Base-by-base conservation (phyloP, 176 grass and related monocot genomes). In the Eragrostis nindensis region DNA sequence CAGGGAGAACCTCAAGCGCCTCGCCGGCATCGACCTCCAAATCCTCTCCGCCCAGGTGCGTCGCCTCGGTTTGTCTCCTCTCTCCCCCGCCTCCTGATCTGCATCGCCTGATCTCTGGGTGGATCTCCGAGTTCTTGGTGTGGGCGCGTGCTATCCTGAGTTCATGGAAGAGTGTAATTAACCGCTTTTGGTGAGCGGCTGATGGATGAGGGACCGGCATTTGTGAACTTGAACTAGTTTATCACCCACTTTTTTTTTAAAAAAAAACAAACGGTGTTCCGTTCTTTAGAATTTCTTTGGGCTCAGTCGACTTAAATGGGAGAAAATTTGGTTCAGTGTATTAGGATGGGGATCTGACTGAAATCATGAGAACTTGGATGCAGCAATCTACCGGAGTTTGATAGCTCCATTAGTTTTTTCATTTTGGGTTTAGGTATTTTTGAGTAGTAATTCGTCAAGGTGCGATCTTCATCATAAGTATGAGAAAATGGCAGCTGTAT, bases 1-100 rank as follows among this genome's bases (percentile, higher is more conserved):
- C 70, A 80, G 84, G 88, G 87, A 95, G 81, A 86, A 95, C 84
- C 92, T 98, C 70, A 93, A 66, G 62, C 62, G 62, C 15, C 32
- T 66, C 30, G 62, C 62, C 62, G 62, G 62, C 62, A 66, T 40
- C 30, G 62, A 66, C 30, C 62, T 66, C 30, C 30, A 19, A 6
- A 66, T 66, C 62, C 62, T 66, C 62, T 66, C 62, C 62, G 32
- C 62, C 16, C 62, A 66, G 62, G 62, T 66, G 15, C 30, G 30
- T 39, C 6, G 4, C 62, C 5, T 36, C 32, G 32, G 32, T 36
- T 36, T 36, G 32, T 39, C 30, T 3, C 6, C 8, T 26, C 21
- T 25, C 11, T 9, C 32, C 1, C 22, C 12, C 41, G 1, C 15
- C 41, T 26, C 8, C 26, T 64, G 16, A 21, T 7, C 16, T 17